phyloP scores from a whole-genome alignment of 768 basidiomycete genomes.

The Leucocoprinus birnbaumii region DNA sequence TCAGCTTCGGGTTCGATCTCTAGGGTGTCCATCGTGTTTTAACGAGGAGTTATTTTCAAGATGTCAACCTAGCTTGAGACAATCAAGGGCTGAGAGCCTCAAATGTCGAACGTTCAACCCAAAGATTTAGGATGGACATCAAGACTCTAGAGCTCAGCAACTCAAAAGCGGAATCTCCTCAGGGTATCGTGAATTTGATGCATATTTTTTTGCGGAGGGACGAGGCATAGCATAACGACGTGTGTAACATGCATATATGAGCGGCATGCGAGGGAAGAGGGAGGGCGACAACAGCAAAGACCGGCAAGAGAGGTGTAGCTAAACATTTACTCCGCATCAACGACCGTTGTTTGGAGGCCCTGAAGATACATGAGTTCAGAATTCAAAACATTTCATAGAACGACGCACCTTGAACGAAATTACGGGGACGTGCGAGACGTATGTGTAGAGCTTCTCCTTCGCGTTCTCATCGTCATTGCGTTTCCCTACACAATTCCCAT shows the following conservation, averaged over 20 bases:
- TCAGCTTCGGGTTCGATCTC: too few species aligned
- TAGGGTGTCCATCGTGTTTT: too few species aligned
- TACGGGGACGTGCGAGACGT: conserved; percentile 80
- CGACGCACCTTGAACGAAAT: conserved; percentile 76
- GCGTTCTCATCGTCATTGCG: conserved; percentile 99
- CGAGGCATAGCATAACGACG: conserved; percentile 2
- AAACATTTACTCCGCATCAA: conserved; percentile 68
- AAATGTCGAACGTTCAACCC: too few species aligned
- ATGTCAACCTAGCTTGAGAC: too few species aligned
- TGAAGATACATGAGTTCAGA: conserved; percentile 24
- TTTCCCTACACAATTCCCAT: conserved; percentile 57
- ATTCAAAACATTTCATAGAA: not conserved
- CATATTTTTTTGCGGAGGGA: not conserved
- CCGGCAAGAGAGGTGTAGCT: not conserved
- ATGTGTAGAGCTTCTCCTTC: conserved; percentile 96
- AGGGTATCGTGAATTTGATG: not conserved
- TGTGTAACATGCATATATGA: conserved; percentile 3
- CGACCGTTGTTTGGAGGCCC: conserved; percentile 82
- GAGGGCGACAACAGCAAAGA: not conserved
- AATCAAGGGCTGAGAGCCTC: too few species aligned
- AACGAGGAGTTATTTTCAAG: too few species aligned
- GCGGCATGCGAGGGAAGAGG: not conserved
- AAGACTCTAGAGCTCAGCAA: too few species aligned
- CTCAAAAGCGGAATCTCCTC: not conserved
- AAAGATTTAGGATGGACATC: too few species aligned